Conservation (phyloP, 352 stramenopile genomes). For the Plasmopara viticola region DNA sequence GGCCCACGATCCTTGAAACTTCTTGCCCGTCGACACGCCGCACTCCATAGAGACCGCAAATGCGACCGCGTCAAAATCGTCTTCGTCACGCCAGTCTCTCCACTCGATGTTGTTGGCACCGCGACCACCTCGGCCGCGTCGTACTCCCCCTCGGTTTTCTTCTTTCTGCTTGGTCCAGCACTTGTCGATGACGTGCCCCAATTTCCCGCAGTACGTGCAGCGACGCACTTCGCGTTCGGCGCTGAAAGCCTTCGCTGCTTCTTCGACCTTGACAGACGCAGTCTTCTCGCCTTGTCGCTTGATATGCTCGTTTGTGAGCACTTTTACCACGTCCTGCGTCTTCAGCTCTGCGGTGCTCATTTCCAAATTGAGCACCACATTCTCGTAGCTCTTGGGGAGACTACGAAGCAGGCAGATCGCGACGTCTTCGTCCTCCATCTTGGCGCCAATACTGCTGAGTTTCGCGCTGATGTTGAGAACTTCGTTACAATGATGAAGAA, state of each 20-base stretch:
- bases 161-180: slow-evolving; percentile 4
- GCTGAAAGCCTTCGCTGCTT: neutral
- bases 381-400: slow-evolving; percentile 3
- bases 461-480: neutral
- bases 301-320: neutral
- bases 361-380: neutral
- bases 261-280: neutral
- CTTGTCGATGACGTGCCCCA: neutral
- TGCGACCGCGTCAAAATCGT: neutral
- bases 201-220: too few relatives aligned
- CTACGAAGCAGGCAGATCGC: neutral
- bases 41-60: neutral
- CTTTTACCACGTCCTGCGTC: neutral
- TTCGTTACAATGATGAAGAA: slow-evolving; percentile 5
- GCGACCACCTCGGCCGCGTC: neutral
- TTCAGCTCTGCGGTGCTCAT: neutral
- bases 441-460: neutral
- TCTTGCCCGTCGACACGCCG: neutral
- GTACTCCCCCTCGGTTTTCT: neutral
- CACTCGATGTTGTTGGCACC: too few relatives aligned
- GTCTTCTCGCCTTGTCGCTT: neutral
- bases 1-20: neutral
- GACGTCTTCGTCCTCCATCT: neutral
- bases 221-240: neutral
- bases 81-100: neutral